Conservation (phyloP, 106 monocot genomes). For the Allium cepa region DNA sequence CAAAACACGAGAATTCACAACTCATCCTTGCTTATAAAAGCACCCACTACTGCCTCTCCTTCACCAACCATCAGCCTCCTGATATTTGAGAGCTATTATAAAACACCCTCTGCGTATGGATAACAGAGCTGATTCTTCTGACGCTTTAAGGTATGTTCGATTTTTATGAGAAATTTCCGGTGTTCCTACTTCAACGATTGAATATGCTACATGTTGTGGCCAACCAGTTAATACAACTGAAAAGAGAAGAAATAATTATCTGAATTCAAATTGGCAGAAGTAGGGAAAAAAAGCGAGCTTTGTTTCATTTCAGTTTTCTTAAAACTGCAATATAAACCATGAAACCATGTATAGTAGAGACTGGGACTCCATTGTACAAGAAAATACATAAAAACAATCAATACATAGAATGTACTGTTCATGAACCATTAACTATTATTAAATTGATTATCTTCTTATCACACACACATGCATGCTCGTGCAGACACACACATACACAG, state of each 20-base stretch:
- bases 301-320: too few relatives aligned
- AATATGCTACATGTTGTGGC: not conserved
- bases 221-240: not conserved
- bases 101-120: constrained; percentile 4
- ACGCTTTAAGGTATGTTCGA: constrained; percentile 18
- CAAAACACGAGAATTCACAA: not conserved
- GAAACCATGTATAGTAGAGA: too few relatives aligned
- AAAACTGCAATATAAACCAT: too few relatives aligned
- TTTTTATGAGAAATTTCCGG: not conserved
- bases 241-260: not conserved
- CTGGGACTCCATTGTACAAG: too few relatives aligned
- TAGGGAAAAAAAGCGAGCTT: not conserved
- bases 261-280: not conserved
- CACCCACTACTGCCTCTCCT: not conserved
- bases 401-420: too few relatives aligned
- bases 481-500: too few relatives aligned
- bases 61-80: not conserved
- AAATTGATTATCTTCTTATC: too few relatives aligned
- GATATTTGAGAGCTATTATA: not conserved
- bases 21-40: not conserved
- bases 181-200: not conserved
- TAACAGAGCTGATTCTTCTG: constrained; percentile 29
- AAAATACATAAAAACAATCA: too few relatives aligned
- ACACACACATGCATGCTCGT: too few relatives aligned
- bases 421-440: too few relatives aligned